Evolutionary conservation across 1,139 yeast genomes (phyloP), one percentile per base, ranked within the genome.

Genomic region (Barnettozyma hawaiiensis): DNA sequence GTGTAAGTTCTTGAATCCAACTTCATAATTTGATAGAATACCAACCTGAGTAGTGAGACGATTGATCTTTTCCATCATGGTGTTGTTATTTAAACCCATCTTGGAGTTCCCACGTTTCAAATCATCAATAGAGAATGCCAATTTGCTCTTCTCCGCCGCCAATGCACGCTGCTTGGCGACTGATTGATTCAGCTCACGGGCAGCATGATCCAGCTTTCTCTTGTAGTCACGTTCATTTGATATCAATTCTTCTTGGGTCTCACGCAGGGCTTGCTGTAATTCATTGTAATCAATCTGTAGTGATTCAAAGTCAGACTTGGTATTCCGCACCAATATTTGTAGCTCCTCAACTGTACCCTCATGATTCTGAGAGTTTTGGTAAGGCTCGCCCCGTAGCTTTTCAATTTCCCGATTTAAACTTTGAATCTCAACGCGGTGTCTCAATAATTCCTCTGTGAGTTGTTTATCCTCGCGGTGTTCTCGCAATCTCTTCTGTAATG

Each of bases 61-160:
- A 47, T 47, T 35, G 63, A 51, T 52, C 65, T 65, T 40, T 60
- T 70, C 31, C 66, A 60, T 47, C 64, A 64, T 26, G 52, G 65
- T 23, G 57, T 59, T 26, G 64, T 43, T 63, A 3, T 68, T 65
- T 8, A 63, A 43, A 40, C 63, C 66, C 33, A 71, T 45, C 5
- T 63, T 52, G 3, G 58, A 58, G 45, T 71, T 69, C 37, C 73
- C 76, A 21, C 63, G 63, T 21, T 60, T 55, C 15, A 69, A 47
- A 14, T 70, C 51, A 42, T 76, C 75, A 20, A 69, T 55, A 26
- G 69, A 60, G 54, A 70, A 70, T 5, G 69, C 63, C 21, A 73
- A 57, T 47, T 70, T 64, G 20, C 70, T 66, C 47, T 73, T 75
- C 48, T 77, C 83, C 5, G 79, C 72, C 31, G 70, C 69, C 35